Base-by-base conservation (phyloP, 306 rosid genomes). In the Sindora glabra region DNA sequence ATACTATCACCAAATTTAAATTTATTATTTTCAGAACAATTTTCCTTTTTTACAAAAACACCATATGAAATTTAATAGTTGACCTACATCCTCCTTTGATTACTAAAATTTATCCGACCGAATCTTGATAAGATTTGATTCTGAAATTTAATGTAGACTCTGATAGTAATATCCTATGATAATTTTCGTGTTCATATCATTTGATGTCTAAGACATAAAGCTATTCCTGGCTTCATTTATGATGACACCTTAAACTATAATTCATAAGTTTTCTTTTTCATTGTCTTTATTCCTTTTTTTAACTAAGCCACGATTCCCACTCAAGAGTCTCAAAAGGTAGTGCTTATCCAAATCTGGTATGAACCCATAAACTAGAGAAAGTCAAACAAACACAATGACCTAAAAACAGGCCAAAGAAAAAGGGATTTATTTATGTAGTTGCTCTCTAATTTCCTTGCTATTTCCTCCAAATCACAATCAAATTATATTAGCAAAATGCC, bases 321-420 rank as follows among this genome's bases (percentile, higher is more conserved):
- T 32, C 36, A 17, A 56, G 5, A 18, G 55, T 25, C 60, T 6
- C 5, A 29, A 9, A 29, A 13, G 30, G 3, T 67, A 42, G 53
- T 71, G 83, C 68, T 66, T 82, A 71, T 62, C 74, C 71, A 42
- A 26, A 62, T 18, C 61, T 32, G n/a, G 70, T 68, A 72, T 52
- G 26, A 74, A 69, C 23, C 26, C 11, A 21, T 0, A 22, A 38
- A 52, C 23, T 15, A 57, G 34, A 12, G 50, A 50, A 29, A 4
- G 8, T 4, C 34, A 29, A 29, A 9, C 0, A 9, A 29, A 29
- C 1, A 29, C 8, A 57, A 24, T 10, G 40, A 24, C n/a, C 34
- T 7, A 57, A 72, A 56, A n/a, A n/a, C n/a, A 68, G 74, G 71
- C 56, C 42, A 57, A 45, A 49, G 24, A 15, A 69, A 67, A 64